Base-by-base conservation (phyloP, 306 rosid species). In the Begonia fuchsioides region DNA sequence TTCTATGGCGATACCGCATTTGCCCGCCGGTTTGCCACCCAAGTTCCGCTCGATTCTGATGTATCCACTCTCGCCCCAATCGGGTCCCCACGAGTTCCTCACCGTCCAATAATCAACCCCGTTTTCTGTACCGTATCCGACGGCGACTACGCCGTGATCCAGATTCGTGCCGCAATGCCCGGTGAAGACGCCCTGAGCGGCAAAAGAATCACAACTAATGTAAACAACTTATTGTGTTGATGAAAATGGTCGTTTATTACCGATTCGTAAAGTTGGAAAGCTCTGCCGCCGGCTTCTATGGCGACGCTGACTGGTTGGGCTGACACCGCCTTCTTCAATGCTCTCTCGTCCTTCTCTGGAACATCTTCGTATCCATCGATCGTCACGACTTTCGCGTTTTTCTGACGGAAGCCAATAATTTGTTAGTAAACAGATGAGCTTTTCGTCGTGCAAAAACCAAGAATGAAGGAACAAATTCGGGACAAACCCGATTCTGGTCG, bases 261-360 rank as follows among this genome's bases (percentile, higher is more conserved):
- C 54, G 87, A 84, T 5, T 72, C 17, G 61, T 84, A 85, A 26
- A 85, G 82, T 62, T 84, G 98, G 62, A 90, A 85, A 20, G 72
- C 94, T 58, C 92, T 66, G 69, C 98, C 95, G 32, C 94, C 95
- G 44, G 95, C 95, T 76, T 90, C 97, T 69, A 84, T 79, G 65
- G 97, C 97, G 54, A 84, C 87, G 38, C 87, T 79, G 62, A 84
- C 56, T 0, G 95, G 94, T 68, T 90, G 94, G 59, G 67, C 32
- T 43, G 95, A 75, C 60, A 79, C 69, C 3, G 97, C 95, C 57
- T 79, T 84, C 72, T 48, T 75, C 71, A 90, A 67, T 13, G 94
- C 53, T 14, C 56, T 68, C 71, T 90, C 95, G 64, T 90, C 85
- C 35, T 84, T 84, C 55, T 39, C 38, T 1, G 94, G 97, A 10